A percentile compares a stretch with the other conserved stretches of the same genome.
Evolutionary conservation across 805 yeast species (phyloP).

Genomic region (Hanseniaspora guilliermondii): DNA sequence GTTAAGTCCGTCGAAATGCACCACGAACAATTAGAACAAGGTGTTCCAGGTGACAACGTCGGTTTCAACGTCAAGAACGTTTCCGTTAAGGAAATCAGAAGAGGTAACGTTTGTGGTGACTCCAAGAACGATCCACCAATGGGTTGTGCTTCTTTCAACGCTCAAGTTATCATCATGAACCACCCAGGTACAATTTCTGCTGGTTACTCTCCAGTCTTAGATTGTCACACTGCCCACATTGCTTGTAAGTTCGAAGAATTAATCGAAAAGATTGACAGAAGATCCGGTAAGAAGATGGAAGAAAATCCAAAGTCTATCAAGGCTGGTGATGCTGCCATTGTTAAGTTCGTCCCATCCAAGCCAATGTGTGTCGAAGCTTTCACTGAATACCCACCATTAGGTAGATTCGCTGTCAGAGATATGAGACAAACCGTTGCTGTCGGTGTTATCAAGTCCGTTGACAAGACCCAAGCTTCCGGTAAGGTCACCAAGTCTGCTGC

Average conservation of each 20-base stretch:
- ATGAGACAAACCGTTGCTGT: constrained; percentile 99
- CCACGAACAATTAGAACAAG: constrained; percentile 67
- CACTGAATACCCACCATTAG: constrained; percentile 91
- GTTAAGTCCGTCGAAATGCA: constrained; percentile 85
- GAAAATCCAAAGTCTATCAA: constrained; percentile 85
- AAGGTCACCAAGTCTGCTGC: constrained; percentile 93
- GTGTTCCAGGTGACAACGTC: constrained; percentile 84
- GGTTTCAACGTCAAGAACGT: constrained; percentile 87
- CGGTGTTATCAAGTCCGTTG: constrained; percentile 96
- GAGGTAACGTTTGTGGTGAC: constrained; percentile 90
- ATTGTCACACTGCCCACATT: constrained; percentile 88
- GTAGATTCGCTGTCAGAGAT: constrained; percentile 98
- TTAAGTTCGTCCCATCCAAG: constrained; percentile 75
- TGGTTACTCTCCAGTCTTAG: constrained; percentile 85
- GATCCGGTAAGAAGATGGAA: constrained; percentile 84
- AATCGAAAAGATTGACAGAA: constrained; percentile 76
- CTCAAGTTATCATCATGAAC: constrained; percentile 78
- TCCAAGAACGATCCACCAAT: constrained; percentile 79
- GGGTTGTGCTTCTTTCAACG: constrained; percentile 68
- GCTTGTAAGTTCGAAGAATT: constrained; percentile 78
- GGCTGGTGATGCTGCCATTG: constrained; percentile 94
- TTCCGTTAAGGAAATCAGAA: constrained; percentile 76
- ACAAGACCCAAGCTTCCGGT: constrained; percentile 67
- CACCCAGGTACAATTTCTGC: constrained; percentile 86
- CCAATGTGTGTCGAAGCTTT: constrained; percentile 92